Percentiles rank a stretch among this genome's conserved stretches.
Evolutionary conservation across 2,329 filamentous ascomycete species (phyloP).

Genomic region (Daldinia sp.): DNA sequence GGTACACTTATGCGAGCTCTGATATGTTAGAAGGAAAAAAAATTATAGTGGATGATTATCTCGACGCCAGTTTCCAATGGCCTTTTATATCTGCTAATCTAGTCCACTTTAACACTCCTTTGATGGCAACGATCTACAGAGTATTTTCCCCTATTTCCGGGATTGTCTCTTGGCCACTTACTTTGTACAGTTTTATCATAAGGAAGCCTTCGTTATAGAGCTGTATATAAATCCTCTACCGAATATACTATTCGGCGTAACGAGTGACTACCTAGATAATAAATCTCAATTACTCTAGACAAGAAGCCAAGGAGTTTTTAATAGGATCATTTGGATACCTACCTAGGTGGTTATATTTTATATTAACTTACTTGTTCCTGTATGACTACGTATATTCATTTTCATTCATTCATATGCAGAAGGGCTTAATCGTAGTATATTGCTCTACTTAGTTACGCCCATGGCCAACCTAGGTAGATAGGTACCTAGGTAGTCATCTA

Average conservation of each 20-base stretch:
- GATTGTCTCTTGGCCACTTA: too few species aligned
- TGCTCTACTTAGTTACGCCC: neutral
- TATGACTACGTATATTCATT: neutral
- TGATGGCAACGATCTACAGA: neutral
- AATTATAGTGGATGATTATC: neutral
- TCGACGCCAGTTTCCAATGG: neutral
- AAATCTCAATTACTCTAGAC: too few species aligned
- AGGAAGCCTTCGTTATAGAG: too few species aligned
- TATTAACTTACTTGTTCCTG: neutral
- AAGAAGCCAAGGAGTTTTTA: too few species aligned
- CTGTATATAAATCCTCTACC: too few species aligned
- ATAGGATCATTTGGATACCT: too few species aligned
- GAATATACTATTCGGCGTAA: too few species aligned
- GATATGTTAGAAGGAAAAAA: neutral
- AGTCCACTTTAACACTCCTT: neutral
- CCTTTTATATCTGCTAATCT: neutral
- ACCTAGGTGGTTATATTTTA: neutral
- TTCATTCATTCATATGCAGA: neutral
- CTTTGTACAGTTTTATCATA: too few species aligned
- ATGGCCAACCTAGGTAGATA: neutral
- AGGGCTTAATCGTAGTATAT: neutral
- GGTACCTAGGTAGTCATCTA: too few species aligned
- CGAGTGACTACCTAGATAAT: too few species aligned
- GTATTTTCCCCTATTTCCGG: neutral
- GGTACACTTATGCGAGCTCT: too few species aligned